Conservation (phyloP, 148 eudicot genomes). For the Amaranthus palmeri region DNA sequence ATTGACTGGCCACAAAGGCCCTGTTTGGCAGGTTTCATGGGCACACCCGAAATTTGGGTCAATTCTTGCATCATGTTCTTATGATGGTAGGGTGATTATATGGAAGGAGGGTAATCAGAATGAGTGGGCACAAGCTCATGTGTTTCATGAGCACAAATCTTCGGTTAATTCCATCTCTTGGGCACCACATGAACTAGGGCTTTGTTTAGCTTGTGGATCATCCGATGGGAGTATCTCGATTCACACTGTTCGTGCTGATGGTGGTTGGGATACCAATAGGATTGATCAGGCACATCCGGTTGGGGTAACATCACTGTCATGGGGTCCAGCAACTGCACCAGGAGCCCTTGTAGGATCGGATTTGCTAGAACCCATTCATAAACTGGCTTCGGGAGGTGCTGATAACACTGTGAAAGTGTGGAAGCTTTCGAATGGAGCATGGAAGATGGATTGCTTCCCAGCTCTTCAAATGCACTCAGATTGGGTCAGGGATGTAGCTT, state of each 20-base stretch:
- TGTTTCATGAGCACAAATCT: constrained; percentile 74
- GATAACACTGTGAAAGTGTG: constrained; percentile 84
- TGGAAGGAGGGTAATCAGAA: constrained; percentile 92
- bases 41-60: constrained; percentile 93
- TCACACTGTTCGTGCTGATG: constrained; percentile 62
- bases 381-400: constrained; percentile 84
- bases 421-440: constrained; percentile 64
- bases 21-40: constrained; percentile 95
- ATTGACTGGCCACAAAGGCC: constrained; percentile 77
- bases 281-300: constrained; percentile 94
- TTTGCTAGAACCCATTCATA: constrained; percentile 58
- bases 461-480: constrained; percentile 78
- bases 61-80: constrained; percentile 79
- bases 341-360: constrained; percentile 77
- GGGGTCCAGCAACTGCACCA: constrained; percentile 86
- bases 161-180: constrained; percentile 87
- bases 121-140: constrained; percentile 74
- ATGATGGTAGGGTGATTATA: constrained; percentile 81
- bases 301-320: constrained; percentile 88
- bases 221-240: constrained; percentile 86
- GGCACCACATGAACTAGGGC: constrained; percentile 90
- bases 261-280: constrained; percentile 76
- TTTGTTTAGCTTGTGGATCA: constrained; percentile 87
- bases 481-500: constrained; percentile 89
- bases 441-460: constrained; percentile 93